A percentile compares a stretch with the other conserved stretches of the same genome.
Conservation (phyloP, 129 eudicot genomes). For the Glebionis coronaria region DNA sequence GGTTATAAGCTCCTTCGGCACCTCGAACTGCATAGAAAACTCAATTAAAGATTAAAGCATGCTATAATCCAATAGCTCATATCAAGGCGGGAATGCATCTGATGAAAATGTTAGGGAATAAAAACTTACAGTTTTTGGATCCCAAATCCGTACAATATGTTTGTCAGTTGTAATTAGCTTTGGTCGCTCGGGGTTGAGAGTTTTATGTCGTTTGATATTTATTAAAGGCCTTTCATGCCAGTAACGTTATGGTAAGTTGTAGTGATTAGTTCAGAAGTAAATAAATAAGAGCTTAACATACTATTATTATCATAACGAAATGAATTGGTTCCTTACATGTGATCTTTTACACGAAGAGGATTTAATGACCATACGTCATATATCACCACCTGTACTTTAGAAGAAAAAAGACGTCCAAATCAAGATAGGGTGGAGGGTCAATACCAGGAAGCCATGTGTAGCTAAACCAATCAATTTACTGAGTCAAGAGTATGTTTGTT, state of each 20-base stretch:
- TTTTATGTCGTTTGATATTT: conserved; percentile 87
- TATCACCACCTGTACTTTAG: conserved; percentile 54
- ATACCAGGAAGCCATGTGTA: too few species aligned
- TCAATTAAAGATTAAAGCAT: too few species aligned
- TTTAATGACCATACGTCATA: conserved; percentile 83
- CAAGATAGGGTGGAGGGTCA: too few species aligned
- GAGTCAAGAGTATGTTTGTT: too few species aligned
- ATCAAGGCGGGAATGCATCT: too few species aligned
- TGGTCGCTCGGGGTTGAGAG: conserved; percentile 60
- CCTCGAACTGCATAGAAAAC: conserved; percentile 74
- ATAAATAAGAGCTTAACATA: neutral
- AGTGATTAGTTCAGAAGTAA: conserved; percentile 2
- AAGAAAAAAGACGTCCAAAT: conserved; percentile 25
- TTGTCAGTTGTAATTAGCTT: conserved; percentile 74
- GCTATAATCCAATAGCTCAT: too few species aligned
- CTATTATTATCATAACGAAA: conserved; percentile 1
- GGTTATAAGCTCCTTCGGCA: conserved; percentile 84
- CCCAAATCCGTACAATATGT: conserved; percentile 94
- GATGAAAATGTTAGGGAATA: too few species aligned
- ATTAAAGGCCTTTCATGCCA: conserved; percentile 91
- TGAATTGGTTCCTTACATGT: conserved; percentile 59
- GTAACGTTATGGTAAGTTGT: conserved; percentile 14
- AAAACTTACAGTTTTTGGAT: conserved; percentile 81
- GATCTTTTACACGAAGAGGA: conserved; percentile 87
- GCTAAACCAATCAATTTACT: too few species aligned